Evolutionary conservation across 306 rosid genomes (phyloP).

Genomic region (Fragaria iinumae): DNA sequence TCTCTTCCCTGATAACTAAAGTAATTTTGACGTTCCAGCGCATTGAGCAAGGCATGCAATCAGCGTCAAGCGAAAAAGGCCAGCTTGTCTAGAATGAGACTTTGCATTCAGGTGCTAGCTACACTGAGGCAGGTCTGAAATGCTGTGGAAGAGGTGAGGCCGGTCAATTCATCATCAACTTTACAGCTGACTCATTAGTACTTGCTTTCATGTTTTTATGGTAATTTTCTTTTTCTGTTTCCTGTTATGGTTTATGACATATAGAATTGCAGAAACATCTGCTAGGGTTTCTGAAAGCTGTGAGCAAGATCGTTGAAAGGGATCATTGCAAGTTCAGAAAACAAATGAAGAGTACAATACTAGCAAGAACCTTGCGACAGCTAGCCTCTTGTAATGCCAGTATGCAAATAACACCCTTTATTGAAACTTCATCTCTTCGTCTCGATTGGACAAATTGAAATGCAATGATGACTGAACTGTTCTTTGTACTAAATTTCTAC

Average conservation of each 20-base stretch:
- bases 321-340: background rate
- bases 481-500: background rate
- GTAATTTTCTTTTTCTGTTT: background rate
- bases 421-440: background rate
- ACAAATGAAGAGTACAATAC: background rate
- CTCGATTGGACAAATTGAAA: background rate
- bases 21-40: conserved; percentile 19
- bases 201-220: background rate
- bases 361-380: background rate
- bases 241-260: background rate
- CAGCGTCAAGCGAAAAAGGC: conserved; percentile 17
- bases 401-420: background rate
- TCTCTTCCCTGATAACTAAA: background rate
- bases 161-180: background rate
- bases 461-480: background rate
- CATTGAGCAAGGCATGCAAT: conserved; percentile 45
- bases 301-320: background rate
- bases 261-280: background rate
- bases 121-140: background rate
- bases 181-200: background rate
- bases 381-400: background rate
- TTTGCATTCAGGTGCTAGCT: background rate
- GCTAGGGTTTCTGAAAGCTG: background rate
- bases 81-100: conserved; percentile 14
- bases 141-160: background rate